A percentile compares a stretch with the other conserved stretches of the same genome.
phyloP scores from a whole-genome alignment of 805 yeast species.

The Metschnikowia shivogae region DNA sequence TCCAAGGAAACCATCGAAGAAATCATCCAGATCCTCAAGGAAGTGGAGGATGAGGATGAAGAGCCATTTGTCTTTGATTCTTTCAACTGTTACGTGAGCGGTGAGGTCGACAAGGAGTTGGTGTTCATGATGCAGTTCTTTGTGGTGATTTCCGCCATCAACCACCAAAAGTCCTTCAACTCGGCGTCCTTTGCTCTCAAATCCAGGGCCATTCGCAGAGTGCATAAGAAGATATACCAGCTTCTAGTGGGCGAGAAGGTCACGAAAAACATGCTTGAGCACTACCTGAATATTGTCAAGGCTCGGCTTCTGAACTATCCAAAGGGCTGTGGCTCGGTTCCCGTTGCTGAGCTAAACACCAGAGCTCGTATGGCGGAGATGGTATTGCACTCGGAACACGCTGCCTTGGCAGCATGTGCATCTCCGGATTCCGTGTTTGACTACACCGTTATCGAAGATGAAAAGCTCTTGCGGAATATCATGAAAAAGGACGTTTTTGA shows the following conservation, averaged over 20 bases:
- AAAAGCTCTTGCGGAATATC: conserved; percentile 54
- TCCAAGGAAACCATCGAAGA: conserved; percentile 29
- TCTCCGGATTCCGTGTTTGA: conserved; percentile 26
- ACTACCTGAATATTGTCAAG: conserved; percentile 31
- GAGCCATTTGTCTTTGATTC: conserved; percentile 46
- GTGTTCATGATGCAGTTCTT: conserved; percentile 51
- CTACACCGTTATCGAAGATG: conserved; percentile 51
- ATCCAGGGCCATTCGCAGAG: conserved; percentile 38
- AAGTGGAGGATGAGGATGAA: conserved; percentile 37
- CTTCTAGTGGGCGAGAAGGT: conserved; percentile 49
- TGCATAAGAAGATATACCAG: conserved; percentile 58
- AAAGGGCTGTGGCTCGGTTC: conserved; percentile 1
- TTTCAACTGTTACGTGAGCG: conserved; percentile 58
- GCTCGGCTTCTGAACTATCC: conserved; percentile 49
- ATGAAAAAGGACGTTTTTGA: conserved; percentile 41
- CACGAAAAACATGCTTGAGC: conserved; percentile 34
- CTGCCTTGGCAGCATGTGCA: conserved; percentile 43
- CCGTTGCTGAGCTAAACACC: not conserved
- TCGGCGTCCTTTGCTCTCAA: conserved; percentile 23
- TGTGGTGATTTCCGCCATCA: conserved; percentile 29
- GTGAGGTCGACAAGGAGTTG: conserved; percentile 59
- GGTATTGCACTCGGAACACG: conserved; percentile 54
- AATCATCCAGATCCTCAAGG: conserved; percentile 27
- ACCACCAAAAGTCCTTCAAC: conserved; percentile 22
- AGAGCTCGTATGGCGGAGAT: conserved; percentile 45